phyloP scores from a whole-genome alignment of 139 green algal genomes.

The Desmodesmus armatus region DNA sequence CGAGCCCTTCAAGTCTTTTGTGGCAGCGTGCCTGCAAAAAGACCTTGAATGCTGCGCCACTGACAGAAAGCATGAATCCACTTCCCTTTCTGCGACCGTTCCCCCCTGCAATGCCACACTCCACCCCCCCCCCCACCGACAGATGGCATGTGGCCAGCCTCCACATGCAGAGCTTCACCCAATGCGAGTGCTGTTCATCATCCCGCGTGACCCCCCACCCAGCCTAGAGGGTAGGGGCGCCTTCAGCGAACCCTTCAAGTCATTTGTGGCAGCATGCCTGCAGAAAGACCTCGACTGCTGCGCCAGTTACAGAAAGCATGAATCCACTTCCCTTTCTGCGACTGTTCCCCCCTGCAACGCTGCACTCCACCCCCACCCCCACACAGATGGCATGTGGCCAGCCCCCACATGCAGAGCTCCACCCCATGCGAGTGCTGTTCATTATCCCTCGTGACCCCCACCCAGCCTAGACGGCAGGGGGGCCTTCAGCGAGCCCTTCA shows the following conservation, averaged over 20 bases:
- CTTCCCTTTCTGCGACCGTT: no score
- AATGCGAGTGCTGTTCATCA: constrained; percentile 96
- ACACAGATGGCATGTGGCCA: constrained; percentile 86
- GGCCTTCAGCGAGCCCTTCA: constrained; percentile 80
- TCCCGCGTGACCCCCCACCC: constrained; percentile 88
- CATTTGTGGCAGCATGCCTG: constrained; percentile 91
- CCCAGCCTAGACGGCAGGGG: constrained; percentile 89
- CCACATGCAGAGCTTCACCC: constrained; percentile 89
- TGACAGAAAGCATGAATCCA: no score
- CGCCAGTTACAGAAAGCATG: no score
- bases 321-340: no score
- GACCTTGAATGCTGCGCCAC: no score
- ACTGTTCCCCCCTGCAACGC: no score
- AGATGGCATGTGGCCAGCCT: constrained; percentile 90
- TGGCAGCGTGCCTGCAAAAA: constrained; percentile 80
- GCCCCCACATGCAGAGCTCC: constrained; percentile 87
- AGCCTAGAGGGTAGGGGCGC: constrained; percentile 73
- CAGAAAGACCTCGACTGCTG: no score
- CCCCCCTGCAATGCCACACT: no score
- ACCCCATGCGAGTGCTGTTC: constrained; percentile 96
- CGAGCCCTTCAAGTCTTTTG: constrained; percentile 88
- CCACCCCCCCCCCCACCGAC: no score
- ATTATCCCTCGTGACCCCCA: constrained; percentile 92
- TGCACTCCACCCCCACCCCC: not conserved
- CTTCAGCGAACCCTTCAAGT: constrained; percentile 83